A percentile compares a stretch with the other conserved stretches of the same genome.
These are phyloP conservation scores for Salvia miltiorrhiza DNA, from an alignment of 257 asterid genomes.

Conservation along the genomic window DNA sequence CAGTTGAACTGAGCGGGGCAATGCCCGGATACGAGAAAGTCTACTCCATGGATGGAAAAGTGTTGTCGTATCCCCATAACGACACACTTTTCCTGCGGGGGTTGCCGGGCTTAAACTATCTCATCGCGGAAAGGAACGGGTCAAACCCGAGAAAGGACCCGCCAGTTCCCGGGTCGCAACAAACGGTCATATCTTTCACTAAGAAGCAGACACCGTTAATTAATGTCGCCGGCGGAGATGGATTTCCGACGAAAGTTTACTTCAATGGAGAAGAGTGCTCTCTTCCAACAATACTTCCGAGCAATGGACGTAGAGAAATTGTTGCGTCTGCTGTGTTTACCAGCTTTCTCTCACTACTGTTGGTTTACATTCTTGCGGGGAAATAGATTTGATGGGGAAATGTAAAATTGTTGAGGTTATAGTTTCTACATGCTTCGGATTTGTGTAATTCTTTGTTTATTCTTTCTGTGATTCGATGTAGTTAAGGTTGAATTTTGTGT, in stretches of 20 bases:
- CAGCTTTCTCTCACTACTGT: slow-evolving; percentile 22
- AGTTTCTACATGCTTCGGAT: not conserved
- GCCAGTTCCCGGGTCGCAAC: slow-evolving; percentile 58
- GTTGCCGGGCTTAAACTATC: slow-evolving; percentile 37
- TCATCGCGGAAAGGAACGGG: slow-evolving; percentile 43
- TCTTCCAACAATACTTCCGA: slow-evolving; percentile 54
- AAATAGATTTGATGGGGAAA: not conserved
- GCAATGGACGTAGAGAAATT: slow-evolving; percentile 15
- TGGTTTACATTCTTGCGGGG: slow-evolving; percentile 21
- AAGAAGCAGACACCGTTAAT: slow-evolving; percentile 55
- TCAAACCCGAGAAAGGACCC: slow-evolving; percentile 58
- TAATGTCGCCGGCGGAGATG: slow-evolving; percentile 45
- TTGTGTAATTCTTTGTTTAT: slow-evolving; percentile 12
- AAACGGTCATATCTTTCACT: slow-evolving; percentile 56
- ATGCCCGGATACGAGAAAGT: slow-evolving; percentile 50
- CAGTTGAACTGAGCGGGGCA: slow-evolving; percentile 47
- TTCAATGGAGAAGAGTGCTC: slow-evolving; percentile 83
- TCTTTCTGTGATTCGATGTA: not conserved
- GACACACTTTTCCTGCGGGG: slow-evolving; percentile 54
- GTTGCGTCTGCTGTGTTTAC: slow-evolving; percentile 24
- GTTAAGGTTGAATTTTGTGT: not conserved
- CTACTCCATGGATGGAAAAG: slow-evolving; percentile 53
- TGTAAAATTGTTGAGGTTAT: too few relatives aligned
- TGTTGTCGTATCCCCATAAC: slow-evolving; percentile 32
- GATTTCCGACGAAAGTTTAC: slow-evolving; percentile 68